Evolutionary conservation across 73 alveolate species (phyloP), one percentile per base, ranked within the genome.

Genomic region (Loxodes magnus): DNA sequence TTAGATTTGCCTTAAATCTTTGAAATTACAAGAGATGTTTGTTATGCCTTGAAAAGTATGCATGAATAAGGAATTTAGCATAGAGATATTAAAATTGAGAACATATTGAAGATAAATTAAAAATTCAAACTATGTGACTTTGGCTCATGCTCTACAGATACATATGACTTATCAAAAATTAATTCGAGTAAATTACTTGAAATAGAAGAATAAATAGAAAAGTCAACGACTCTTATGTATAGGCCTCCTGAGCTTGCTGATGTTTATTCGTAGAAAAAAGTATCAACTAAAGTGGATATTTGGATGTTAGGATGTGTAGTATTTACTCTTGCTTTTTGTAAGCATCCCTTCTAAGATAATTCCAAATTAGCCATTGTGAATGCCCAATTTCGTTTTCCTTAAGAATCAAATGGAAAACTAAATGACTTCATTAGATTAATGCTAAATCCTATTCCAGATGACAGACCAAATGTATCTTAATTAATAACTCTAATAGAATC

Each of bases 211-310:
- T 59, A 67, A 22, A 87, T 64, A 59, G 97, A 91, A 59, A 84
- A 84, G 51, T 76, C 72, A 31, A 88, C 98, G 17, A 91, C 98
- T 6, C 55, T 91, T 52, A 91, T 91, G 98, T 91, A 91, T 56
- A 34, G 97, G 24, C 97, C 97, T 22, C 98, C 98, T 17, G 98
- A 91, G 77, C 87, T 91, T 97, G 67, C 72, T 20, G 98, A 91
- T 48, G 67, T 69, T 33, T 88, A 76, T 60, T 51, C 63, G 26
- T 57, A 67, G 46, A 69, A 51, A 42, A 62, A 51, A 3, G 95
- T 91, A 6, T 67, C 69, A 64, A 72, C 64, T 15, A 80, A 91
- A 67, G 98, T 70, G 5, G 98, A 91, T 64, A 50, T 87, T 20
- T 92, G 97, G 97, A 88, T 91, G 72, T 51, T 79, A 14, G 91